phyloP scores from a whole-genome alignment of 345 rosid species.

The Viola odorata region DNA sequence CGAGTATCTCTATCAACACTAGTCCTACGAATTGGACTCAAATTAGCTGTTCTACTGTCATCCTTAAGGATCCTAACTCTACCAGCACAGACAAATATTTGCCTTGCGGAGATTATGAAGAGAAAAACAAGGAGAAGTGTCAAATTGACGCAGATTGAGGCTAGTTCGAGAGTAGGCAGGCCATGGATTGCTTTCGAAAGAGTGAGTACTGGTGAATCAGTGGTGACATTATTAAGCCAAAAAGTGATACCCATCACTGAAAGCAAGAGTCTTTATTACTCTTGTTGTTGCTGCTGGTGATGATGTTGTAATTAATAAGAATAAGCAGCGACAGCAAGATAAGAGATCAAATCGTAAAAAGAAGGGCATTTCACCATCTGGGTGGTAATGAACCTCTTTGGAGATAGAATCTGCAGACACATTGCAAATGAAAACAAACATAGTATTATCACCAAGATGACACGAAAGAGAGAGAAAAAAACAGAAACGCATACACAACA shows the following conservation, averaged over 20 bases:
- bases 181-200: slow-evolving; percentile 34
- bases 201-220: slow-evolving; percentile 12
- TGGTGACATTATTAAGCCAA: neutral
- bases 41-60: slow-evolving; percentile 37
- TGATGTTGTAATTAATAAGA: slow-evolving; percentile 12
- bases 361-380: slow-evolving; percentile 64
- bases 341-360: slow-evolving; percentile 32
- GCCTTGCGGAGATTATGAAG: slow-evolving; percentile 54
- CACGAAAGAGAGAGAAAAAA: slow-evolving; percentile 20
- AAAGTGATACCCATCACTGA: slow-evolving; percentile 15
- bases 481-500: slow-evolving; percentile 8
- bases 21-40: slow-evolving; percentile 39
- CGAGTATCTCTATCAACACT: slow-evolving; percentile 44
- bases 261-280: slow-evolving; percentile 14
- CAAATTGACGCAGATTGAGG: slow-evolving; percentile 64
- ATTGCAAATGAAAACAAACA: slow-evolving; percentile 47
- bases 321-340: slow-evolving; percentile 17
- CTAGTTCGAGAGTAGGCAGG: slow-evolving; percentile 58
- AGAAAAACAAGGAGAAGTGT: slow-evolving; percentile 58
- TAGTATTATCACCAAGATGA: slow-evolving; percentile 31
- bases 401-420: slow-evolving; percentile 46
- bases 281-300: neutral
- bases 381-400: slow-evolving; percentile 20
- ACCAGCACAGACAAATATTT: slow-evolving; percentile 56
- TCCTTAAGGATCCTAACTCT: slow-evolving; percentile 60